These are phyloP conservation scores for Avicennia marina DNA, from an alignment of 257 asterid species.

Conservation along the genomic window DNA sequence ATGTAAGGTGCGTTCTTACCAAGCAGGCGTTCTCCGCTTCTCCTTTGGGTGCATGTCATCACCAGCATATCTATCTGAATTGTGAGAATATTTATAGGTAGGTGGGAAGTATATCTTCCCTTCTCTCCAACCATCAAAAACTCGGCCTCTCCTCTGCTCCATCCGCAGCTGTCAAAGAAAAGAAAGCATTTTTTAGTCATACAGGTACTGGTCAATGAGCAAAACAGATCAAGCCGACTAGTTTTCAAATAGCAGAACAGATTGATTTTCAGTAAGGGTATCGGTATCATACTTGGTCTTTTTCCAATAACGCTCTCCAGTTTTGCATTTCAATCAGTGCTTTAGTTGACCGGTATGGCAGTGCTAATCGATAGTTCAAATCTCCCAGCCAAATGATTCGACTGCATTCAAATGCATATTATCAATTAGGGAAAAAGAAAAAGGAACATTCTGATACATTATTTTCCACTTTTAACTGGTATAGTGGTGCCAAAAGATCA, in stretches of 20 bases:
- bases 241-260: no score
- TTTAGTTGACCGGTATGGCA: conserved; percentile 89
- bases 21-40: conserved; percentile 96
- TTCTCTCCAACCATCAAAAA: conserved; percentile 94
- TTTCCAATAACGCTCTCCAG: conserved; percentile 92
- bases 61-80: conserved; percentile 95
- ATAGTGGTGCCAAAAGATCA: background rate
- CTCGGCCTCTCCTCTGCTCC: conserved; percentile 91
- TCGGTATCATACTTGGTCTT: conserved; percentile 69
- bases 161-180: conserved; percentile 55
- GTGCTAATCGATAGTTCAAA: conserved; percentile 88
- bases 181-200: conserved; percentile 11
- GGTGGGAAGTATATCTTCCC: conserved; percentile 98
- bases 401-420: conserved; percentile 34
- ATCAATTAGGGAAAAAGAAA: conserved; percentile 9
- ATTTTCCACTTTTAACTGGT: background rate
- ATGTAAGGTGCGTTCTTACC: no score
- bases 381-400: conserved; percentile 98
- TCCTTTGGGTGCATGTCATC: conserved; percentile 95
- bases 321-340: conserved; percentile 98
- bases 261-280: no score
- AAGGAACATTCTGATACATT: background rate
- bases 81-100: conserved; percentile 86
- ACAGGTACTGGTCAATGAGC: background rate
- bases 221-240: conserved; percentile 2